Evolutionary conservation across 2,329 filamentous ascomycete genomes (phyloP), one percentile per base, ranked within the genome.

Genomic region (Dactylellina parvicollis): DNA sequence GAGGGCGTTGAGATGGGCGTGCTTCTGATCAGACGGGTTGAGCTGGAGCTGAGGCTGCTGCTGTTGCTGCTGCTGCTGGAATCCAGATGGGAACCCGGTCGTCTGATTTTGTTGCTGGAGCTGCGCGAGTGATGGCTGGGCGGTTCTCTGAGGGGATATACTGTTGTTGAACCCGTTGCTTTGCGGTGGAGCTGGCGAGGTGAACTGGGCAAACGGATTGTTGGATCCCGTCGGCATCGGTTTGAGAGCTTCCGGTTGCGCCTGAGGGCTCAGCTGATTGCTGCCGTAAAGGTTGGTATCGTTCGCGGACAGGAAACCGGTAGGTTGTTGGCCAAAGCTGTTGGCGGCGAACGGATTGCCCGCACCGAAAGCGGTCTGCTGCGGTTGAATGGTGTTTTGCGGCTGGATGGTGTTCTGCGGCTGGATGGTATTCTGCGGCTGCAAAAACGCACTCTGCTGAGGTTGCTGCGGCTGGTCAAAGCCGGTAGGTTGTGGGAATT

Each of bases 241-340:
- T 79, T 90, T 89, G 75, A 97, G 82, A 52, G 66, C 49, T 44
- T 71, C 66, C 1, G 89, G 82, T 57, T 90, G 86, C 55, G 88
- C 34, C 26, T 65, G 83, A 46, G 82, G 80, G 71, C 86, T 84
- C 75, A 86, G 86, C 74, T 82, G 84, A 77, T 84, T 86, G 75
- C 84, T 85, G 22, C 92, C 90, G 92, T 94, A 99, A 0, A 95
- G 95, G 80, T 99, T 99, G 83, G 98, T 96, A 81, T 88, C 96
- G 34, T 92, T 93, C 22, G 93, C 84, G 75, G 92, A 89, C 18
- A 89, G 84, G 18, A 86, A 84, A 54, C 86, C 83, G 78, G 89
- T 90, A 75, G 86, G 85, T 49, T 77, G 76, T 4, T 75, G 76
- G 38, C 74, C 76, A 49, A 76, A 76, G 22, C 55, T 50, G 9